These are phyloP conservation scores for Nephelium lappaceum DNA, from an alignment of 345 rosid species.

Conservation along the genomic window DNA sequence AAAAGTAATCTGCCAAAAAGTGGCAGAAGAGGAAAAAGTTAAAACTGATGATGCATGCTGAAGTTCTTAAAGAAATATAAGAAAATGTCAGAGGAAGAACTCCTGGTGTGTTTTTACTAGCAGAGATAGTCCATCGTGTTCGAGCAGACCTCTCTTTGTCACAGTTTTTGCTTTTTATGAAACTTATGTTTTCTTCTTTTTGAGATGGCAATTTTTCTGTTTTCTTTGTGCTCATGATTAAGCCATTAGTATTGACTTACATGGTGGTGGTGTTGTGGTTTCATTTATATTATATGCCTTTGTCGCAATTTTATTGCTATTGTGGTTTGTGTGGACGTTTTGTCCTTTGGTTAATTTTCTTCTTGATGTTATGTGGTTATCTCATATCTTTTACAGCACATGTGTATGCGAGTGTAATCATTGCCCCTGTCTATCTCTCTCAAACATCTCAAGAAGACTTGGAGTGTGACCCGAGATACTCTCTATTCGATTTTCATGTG, in stretches of 20 bases:
- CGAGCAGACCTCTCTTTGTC: slow-evolving; percentile 81
- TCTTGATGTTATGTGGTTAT: background rate
- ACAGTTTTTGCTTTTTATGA: slow-evolving; percentile 68
- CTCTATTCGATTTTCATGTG: background rate
- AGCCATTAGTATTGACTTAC: background rate
- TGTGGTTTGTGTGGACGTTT: background rate
- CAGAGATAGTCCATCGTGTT: slow-evolving; percentile 99
- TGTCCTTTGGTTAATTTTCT: background rate
- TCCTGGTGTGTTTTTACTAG: slow-evolving; percentile 38
- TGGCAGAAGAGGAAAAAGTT: background rate
- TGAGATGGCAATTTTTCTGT: slow-evolving; percentile 34
- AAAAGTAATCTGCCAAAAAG: background rate
- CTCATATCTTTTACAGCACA: background rate
- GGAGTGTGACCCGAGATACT: background rate
- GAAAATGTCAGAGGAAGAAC: background rate
- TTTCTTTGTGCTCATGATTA: background rate
- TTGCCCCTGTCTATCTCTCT: background rate
- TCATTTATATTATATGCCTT: background rate
- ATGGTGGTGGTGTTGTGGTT: slow-evolving; percentile 1
- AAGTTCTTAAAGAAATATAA: background rate
- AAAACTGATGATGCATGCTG: background rate
- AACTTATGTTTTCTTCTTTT: slow-evolving; percentile 23
- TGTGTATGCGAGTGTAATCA: background rate
- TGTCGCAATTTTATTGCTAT: slow-evolving; percentile 38
- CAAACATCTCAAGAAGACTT: background rate